phyloP scores from a whole-genome alignment of 305 asterid genomes.

The Plantago coronopus region DNA sequence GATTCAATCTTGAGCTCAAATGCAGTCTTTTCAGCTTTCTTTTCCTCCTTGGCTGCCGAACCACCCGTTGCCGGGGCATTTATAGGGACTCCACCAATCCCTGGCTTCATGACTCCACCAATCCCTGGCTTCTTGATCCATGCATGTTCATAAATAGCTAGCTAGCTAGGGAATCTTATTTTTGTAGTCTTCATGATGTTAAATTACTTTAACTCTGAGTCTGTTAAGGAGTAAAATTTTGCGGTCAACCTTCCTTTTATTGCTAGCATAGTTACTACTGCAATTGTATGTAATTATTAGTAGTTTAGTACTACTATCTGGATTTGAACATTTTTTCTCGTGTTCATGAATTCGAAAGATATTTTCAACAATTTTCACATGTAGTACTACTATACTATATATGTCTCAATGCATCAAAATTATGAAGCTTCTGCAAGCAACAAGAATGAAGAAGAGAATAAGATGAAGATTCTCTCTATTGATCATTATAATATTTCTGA shows the following conservation, averaged over 20 bases:
- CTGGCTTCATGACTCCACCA: slow-evolving; percentile 57
- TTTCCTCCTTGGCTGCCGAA: slow-evolving; percentile 46
- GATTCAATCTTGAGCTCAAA: slow-evolving; percentile 50
- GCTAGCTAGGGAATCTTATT: too few relatives aligned
- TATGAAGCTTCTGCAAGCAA: not conserved
- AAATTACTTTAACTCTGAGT: not conserved
- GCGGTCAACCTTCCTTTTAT: not conserved
- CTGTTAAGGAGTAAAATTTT: not conserved
- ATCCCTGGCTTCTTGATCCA: too few relatives aligned
- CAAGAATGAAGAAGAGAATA: not conserved
- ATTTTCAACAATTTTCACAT: not conserved
- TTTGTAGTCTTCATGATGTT: not conserved
- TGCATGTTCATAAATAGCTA: too few relatives aligned
- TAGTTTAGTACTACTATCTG: not conserved
- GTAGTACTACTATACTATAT: too few relatives aligned
- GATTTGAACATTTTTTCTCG: not conserved
- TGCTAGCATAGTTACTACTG: not conserved
- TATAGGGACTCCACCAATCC: slow-evolving; percentile 37
- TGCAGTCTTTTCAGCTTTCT: slow-evolving; percentile 44
- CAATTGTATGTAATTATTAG: not conserved
- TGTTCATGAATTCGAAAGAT: not conserved
- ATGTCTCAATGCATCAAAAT: not conserved
- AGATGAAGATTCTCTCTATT: not conserved
- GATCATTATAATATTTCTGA: not conserved
- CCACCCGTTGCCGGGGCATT: slow-evolving; percentile 24